A percentile compares a stretch with the other conserved stretches of the same genome.
phyloP scores from a whole-genome alignment of 192 early-diverging fungal species.

The Backusella macrospora region DNA sequence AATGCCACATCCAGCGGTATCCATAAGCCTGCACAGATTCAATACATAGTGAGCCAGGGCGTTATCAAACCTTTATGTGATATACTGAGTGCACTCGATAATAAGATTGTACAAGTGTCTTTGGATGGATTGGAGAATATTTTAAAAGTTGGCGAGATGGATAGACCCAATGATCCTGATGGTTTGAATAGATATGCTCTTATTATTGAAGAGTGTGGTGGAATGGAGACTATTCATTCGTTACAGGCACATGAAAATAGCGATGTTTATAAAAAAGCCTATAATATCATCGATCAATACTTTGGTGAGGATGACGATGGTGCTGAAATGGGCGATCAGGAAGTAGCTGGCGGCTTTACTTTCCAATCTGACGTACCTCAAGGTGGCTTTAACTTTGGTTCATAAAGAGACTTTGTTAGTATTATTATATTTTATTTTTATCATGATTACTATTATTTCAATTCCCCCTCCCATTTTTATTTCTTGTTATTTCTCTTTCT shows the following conservation, averaged over 20 bases:
- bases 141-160: constrained; percentile 92
- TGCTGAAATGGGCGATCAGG: constrained; percentile 66
- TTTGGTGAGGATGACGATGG: constrained; percentile 87
- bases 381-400: constrained; percentile 83
- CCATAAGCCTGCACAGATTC: constrained; percentile 90
- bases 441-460: not conserved
- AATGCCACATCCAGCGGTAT: constrained; percentile 96
- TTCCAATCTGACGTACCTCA: constrained; percentile 68
- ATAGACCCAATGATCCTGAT: constrained; percentile 61
- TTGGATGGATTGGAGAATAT: constrained; percentile 98
- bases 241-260: constrained; percentile 93
- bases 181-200: constrained; percentile 86
- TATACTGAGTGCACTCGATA: constrained; percentile 86
- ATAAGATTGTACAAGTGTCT: constrained; percentile 97
- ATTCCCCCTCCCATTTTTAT: not conserved
- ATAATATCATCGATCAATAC: constrained; percentile 95
- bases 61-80: constrained; percentile 96
- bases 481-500: not conserved
- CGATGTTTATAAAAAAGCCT: constrained; percentile 98
- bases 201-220: constrained; percentile 90
- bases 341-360: constrained; percentile 86
- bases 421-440: not conserved
- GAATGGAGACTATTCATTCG: constrained; percentile 94
- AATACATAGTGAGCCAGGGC: constrained; percentile 89
- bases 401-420: not conserved